Evolutionary conservation across 2,329 filamentous ascomycete genomes (phyloP), one percentile per base, ranked within the genome.

Genomic region (Hypoxylon sp.): DNA sequence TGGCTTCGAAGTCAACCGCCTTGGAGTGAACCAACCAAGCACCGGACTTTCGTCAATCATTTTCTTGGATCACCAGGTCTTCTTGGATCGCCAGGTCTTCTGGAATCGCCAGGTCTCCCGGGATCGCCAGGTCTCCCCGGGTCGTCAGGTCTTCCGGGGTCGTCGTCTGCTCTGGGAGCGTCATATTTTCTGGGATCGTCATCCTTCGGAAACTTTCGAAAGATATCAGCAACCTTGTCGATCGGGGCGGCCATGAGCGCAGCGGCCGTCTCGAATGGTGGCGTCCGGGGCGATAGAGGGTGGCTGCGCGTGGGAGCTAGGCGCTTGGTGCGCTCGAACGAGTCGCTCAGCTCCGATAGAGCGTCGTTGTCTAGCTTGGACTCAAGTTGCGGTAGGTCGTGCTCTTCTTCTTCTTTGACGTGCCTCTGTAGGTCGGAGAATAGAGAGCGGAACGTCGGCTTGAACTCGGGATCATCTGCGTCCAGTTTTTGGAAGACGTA

Each of bases 211-310:
- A 26, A 26, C 24, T 26, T 84, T 19, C 81, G 75, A 65, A 88
- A 86, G 6, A 87, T 52, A 71, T 89, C 85, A 37, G 75, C 76
- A 30, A 89, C 64, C 61, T 80, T 81, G 71, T 89, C 87, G 17
- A 89, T 76, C 0, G 86, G 86, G 13, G 86, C 84, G 0, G 82
- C 75, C 72, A 89, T 64, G 20, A 89, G 67, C 0, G 83, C 85
- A 59, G 80, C 80, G 0, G 79, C 83, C 0, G 82, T 85, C 77
- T 88, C 85, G 61, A 86, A 88, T 0, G 82, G 83, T 2, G 84
- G 84, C 34, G 80, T 79, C 62, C 85, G 79, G 0, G 82, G 82
- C 2, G 81, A 79, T n/a, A 69, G 75, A 0, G 84, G 83, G 71
- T 87, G 85, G 34, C 80, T 81, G 22, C 82, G 79, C 1, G 82